Evolutionary conservation across 2,329 filamentous ascomycete species (phyloP), one percentile per base, ranked within the genome.

Genomic region (Penicillium aurantiogriseum): DNA sequence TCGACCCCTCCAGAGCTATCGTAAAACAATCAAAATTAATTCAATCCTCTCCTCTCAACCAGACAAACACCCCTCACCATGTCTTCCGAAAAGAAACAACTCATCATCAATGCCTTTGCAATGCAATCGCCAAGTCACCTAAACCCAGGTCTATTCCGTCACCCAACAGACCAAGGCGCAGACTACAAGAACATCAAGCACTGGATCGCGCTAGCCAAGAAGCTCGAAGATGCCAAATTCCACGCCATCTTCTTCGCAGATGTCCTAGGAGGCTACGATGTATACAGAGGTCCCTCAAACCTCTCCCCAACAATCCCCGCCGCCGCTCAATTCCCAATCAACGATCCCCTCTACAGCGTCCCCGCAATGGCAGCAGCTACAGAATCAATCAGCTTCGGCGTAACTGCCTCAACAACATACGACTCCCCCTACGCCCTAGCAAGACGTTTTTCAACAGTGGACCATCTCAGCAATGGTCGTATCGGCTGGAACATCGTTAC

Each of bases 401-500:
- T 81, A 1, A 84, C 82, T 0, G 82, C 81, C 0, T 81, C 79
- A 0, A 83, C 80, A 0, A 84, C 81, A 0, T 83, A 83, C 51
- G 81, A 84, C 23, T 74, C 80, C 49, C 80, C 82, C 5, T 83
- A 83, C 45, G 80, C 83, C 48, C 75, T 83, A 9, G 82, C 82
- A 1, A 74, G 81, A 2, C 79, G 80, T 2, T 81, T 84, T 53
- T 81, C 81, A 1, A 82, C 80, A 0, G 71, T 84, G 3, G 81
- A 84, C 56, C 81, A 84, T 57, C 68, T 84, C 5, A 81, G 76
- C 46, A 71, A 75, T 35, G 81, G 81, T 0, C 76, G 82, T 2
- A 77, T 82, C 0, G 82, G 76, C 0, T 82, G 80, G 80, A 83
- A 83, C 50, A 79, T 82, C 36, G 80, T 83, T 0, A 82, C 80